Evolutionary conservation across 208 protist genomes (phyloP), one percentile per base, ranked within the genome.

Genomic region (Leishmania amazonensis): DNA sequence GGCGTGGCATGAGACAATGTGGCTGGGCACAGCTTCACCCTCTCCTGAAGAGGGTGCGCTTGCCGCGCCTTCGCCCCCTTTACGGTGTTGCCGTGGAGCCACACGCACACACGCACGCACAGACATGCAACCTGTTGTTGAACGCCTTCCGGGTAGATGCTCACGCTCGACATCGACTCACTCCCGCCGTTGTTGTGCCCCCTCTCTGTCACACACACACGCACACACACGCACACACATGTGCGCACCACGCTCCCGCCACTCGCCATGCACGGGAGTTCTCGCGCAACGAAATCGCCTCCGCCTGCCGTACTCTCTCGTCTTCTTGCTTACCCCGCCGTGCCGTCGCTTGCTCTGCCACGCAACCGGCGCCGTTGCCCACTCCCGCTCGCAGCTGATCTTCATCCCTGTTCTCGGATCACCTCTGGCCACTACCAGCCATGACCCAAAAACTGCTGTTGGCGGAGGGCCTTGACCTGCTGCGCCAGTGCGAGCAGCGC

Each of bases 381-480:
- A 3, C 72, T 58, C 72, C 47, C n/a, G 1, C 51, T 45, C 53
- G 17, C 31, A 17, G 15, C 31, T 2, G 6, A 40, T 9, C 9
- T 7, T 1, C 35, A 4, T 31, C 21, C 24, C 21, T 7, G 2
- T 13, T 45, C 24, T 45, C 24, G 4, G 19, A 17, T 67, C 74
- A 62, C 49, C 51, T 21, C n/a, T 13, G n/a, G 45, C 51, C 4
- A 38, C 49, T 42, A 21, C 17, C 40, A 40, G 76, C 35, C 24
- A 97, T 97, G 94, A 91, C 89, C 7, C 89, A 93, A 73, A 96
- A 95, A 78, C 75, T 96, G 38, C 74, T 97, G 0, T 82, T 97
- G 40, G 94, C 94, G 17, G 94, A 97, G 75, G 83, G 87, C 49
- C 86, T 97, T 4, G 92, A 97, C 80, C 70, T 97, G 35, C 81